Conservation (phyloP, 2,329 filamentous ascomycete genomes). For the Fusarium sp. region DNA sequence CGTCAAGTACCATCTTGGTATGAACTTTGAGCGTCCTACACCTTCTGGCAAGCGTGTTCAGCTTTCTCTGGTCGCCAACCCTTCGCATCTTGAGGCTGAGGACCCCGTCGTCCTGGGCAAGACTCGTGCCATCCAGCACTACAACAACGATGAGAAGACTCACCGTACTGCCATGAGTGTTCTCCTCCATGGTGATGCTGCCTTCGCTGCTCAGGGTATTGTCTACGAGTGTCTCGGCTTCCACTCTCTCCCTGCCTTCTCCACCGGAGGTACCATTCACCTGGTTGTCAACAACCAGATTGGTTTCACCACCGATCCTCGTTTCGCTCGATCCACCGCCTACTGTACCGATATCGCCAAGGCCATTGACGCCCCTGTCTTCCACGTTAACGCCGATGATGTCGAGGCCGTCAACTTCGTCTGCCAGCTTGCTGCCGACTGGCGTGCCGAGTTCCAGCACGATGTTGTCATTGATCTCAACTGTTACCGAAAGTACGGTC, state of each 20-base stretch:
- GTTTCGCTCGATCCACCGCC: constrained; percentile 95
- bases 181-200: constrained; percentile 95
- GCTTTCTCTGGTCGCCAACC: constrained; percentile 97
- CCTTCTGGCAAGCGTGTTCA: constrained; percentile 99
- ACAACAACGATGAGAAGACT: constrained; percentile 94
- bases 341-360: constrained; percentile 99
- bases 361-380: constrained; percentile 96
- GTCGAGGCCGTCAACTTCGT: constrained; percentile 99
- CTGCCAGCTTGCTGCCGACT: constrained; percentile 95
- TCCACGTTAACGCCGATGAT: constrained; percentile 99
- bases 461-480: constrained; percentile 98
- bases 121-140: constrained; percentile 97
- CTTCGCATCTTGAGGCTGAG: constrained; percentile 97
- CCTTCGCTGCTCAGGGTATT: constrained; percentile 94
- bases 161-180: constrained; percentile 95
- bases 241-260: constrained; percentile 94
- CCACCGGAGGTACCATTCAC: constrained; percentile 96
- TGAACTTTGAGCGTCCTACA: constrained; percentile 99
- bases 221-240: constrained; percentile 99
- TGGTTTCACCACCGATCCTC: constrained; percentile 98
- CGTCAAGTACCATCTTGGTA: constrained; percentile 99
- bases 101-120: constrained; percentile 98
- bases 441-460: constrained; percentile 98
- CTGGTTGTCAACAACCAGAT: constrained; percentile 99
- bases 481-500: constrained; percentile 98